Evolutionary conservation across 768 basidiomycete species (phyloP), one percentile per base, ranked within the genome.

Genomic region (Boletus insuetus): DNA sequence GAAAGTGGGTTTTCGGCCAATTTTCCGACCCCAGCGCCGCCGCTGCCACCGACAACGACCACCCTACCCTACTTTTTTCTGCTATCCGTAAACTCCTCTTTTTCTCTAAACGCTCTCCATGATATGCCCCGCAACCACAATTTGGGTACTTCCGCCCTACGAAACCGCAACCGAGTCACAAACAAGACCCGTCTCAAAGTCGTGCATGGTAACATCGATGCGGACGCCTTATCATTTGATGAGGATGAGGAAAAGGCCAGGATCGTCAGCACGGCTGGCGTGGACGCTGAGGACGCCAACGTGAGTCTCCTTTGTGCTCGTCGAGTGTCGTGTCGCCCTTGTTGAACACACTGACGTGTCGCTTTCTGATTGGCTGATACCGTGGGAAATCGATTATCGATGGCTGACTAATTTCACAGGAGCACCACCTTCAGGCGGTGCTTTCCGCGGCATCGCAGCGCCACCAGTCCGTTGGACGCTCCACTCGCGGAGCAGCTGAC

Each of bases 241-340:
- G 92, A 93, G 66, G 91, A 94, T 64, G 87, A 91, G 64, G 87
- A 90, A 76, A 89, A 87, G 79, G 87, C 86, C 64, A 81, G 84
- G 71, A 83, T 86, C 59, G 83, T 92, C 60, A 86, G 79, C 45
- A 91, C 90, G 20, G 87, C 89, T 41, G 92, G 92, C 64, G 92
- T 94, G 66, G 92, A 94, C 70, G 88, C 88, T 68, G 91, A 94
- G 77, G 92, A 94, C 67, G 91, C 91, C 72, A 92, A 93, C 74
- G 92, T 94, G 78, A 85, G 91, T 81, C 65, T 38, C 62, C 62
- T 63, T 67, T 64, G 69, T 69, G 66, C 56, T 65, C 65, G 54
- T 68, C 64, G 64, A 71, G 68, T 61, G 66, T 64, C 62, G 59
- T 64, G 73, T 73, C 66, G 69, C 37, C 64, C 73, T 72, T 77